Evolutionary conservation across 495 filamentous ascomycete species (phyloP), one percentile per base, ranked within the genome.

Genomic region (Podospora appendiculata): DNA sequence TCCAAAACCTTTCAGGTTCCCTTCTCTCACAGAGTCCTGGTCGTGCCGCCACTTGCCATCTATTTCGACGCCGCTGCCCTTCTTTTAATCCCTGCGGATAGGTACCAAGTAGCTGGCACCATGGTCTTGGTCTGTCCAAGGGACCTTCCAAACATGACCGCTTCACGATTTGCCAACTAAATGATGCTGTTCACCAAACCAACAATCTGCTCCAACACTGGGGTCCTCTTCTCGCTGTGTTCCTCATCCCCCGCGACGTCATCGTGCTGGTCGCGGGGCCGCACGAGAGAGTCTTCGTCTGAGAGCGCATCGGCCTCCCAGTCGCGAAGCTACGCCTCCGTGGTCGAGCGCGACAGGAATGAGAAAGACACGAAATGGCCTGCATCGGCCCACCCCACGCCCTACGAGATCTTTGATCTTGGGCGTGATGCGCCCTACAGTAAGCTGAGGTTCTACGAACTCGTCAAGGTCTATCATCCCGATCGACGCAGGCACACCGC

Each of bases 391-490:
- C 61, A 62, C 43, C 88, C 88, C n/a, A 93, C 92, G 0, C 93
- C 93, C 0, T 97, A 98, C 66, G 88, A 98, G 56, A 87, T 98
- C 58, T 82, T 97, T 56, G 73, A 81, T 43, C 74, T 83, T 52
- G 70, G 76, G 32, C 78, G 70, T 54, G 72, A 64, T 25, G 79
- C 80, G 14, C 79, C 83, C 13, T 98, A 98, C 64, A 84, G 79
- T 55, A 97, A 97, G 68, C 60, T 68, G 13, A 79, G 84, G 32
- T 98, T 88, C 76, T 90, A 91, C 65, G 81, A 94, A 57, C 78
- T 98, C 32, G 91, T 95, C 36, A 97, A 96, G 71, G 72, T 95
- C 45, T 98, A 98, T 69, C 93, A 98, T 59, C 93, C 93, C 0
- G 93, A 98, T 69, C 83, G 81, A 18, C 73, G 79, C 41, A 69